Base-by-base conservation (phyloP, 257 asterid genomes). In the Craterostigma plantagineum region DNA sequence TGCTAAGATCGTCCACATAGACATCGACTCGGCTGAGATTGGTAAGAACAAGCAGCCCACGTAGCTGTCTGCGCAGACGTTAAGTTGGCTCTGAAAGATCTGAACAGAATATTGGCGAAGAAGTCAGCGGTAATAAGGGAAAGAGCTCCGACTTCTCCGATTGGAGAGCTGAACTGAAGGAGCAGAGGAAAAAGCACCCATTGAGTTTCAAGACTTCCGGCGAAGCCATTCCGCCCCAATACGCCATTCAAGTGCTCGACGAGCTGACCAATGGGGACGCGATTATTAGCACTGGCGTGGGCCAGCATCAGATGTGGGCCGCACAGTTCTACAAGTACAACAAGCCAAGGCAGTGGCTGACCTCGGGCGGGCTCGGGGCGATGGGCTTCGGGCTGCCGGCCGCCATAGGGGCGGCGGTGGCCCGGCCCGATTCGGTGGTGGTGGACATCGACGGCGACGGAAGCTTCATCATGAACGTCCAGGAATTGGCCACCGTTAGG, bases 261-360 rank as follows among this genome's bases (percentile, higher is more conserved):
- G 96, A 84, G 48, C 57, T 84, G 45, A 80, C 90, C 0, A 57
- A 64, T 0, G 94, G 94, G 16, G 64, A 71, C 2, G 93, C 87
- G 2, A 74, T 84, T 48, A 60, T 79, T 10, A 73, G 72, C 46
- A 79, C 81, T 1, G 93, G 93, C 8, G 93, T 79, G 3, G 95
- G 95, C 43, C 95, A 84, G 54, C 95, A 84, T 48, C 95, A 74
- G 44, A 84, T 84, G 92, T 84, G 95, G 93, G 67, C 93, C 14
- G 95, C 95, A 0, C 95, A 79, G 43, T 72, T 63, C 35, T 79
- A 76, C 49, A 84, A 79, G 58, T 84, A 79, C 53, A 79, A 79
- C 35, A 69, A 60, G 34, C 81, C 93, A 0, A 59, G 83, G 0
- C 92, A 79, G 27, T 84, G 79, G 84, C 43, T 79, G 70, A 76